phyloP scores from a whole-genome alignment of 1,139 yeast genomes.

The Saccharomyces hybrid region DNA sequence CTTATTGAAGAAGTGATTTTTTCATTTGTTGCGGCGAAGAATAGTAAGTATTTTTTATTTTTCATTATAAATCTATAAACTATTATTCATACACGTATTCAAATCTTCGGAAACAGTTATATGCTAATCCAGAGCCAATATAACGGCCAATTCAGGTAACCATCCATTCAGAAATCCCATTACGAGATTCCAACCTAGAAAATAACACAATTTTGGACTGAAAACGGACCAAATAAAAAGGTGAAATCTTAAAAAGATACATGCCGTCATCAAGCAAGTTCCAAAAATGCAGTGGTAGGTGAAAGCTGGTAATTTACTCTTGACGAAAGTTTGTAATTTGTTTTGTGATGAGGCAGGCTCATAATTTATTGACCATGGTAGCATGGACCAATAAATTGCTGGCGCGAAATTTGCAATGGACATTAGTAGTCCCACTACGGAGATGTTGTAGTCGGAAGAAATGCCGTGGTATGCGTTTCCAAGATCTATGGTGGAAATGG shows the following conservation, averaged over 20 bases:
- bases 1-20: neutral
- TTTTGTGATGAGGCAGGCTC: slow-evolving; percentile 32
- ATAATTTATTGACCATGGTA: slow-evolving; percentile 37
- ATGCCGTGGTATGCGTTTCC: slow-evolving; percentile 91
- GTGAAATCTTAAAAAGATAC: slow-evolving; percentile 71
- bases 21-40: neutral
- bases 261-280: slow-evolving; percentile 55
- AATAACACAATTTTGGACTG: slow-evolving; percentile 82
- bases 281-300: slow-evolving; percentile 58
- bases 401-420: slow-evolving; percentile 79
- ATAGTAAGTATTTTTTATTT: neutral
- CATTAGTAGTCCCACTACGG: slow-evolving; percentile 71
- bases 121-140: slow-evolving; percentile 7
- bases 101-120: slow-evolving; percentile 1
- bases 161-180: slow-evolving; percentile 35
- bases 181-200: slow-evolving; percentile 65
- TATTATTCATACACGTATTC: neutral
- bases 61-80: neutral
- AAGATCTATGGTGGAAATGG: slow-evolving; percentile 82
- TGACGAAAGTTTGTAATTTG: slow-evolving; percentile 26
- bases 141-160: slow-evolving; percentile 16
- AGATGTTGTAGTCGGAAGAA: slow-evolving; percentile 52
- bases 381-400: slow-evolving; percentile 76
- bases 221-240: slow-evolving; percentile 96
- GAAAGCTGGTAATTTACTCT: slow-evolving; percentile 16